Conservation (phyloP, 2,329 filamentous ascomycete species). For the Aspergillus awamori region DNA sequence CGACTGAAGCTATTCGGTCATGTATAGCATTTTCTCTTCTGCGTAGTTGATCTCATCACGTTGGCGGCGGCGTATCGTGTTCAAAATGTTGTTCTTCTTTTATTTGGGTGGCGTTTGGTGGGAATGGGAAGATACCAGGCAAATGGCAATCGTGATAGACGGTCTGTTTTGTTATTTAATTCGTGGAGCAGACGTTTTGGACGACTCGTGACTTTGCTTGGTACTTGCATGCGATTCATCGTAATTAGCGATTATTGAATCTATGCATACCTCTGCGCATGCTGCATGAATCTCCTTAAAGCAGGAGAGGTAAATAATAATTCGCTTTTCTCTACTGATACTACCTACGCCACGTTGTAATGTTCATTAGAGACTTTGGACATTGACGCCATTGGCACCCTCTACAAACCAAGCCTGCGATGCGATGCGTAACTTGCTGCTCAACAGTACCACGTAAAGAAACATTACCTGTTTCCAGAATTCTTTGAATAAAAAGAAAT, state of each 20-base stretch:
- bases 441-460: too few relatives aligned
- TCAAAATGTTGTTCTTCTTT: neutral
- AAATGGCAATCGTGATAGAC: neutral
- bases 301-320: too few relatives aligned
- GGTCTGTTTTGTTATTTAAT: neutral
- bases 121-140: neutral
- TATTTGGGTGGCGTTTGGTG: neutral
- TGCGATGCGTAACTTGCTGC: too few relatives aligned
- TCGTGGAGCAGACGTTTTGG: neutral
- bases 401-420: too few relatives aligned
- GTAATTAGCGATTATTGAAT: neutral
- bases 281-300: too few relatives aligned
- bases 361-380: neutral
- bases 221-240: neutral
- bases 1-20: slow-evolving; percentile 49
- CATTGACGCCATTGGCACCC: neutral
- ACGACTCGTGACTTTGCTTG: neutral
- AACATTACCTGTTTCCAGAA: too few relatives aligned
- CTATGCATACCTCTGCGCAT: too few relatives aligned
- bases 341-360: neutral
- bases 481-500: neutral
- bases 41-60: neutral
- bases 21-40: slow-evolving; percentile 19
- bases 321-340: too few relatives aligned
- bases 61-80: neutral